Conservation (phyloP, 208 protist genomes). For the Zelonia costaricensis region DNA sequence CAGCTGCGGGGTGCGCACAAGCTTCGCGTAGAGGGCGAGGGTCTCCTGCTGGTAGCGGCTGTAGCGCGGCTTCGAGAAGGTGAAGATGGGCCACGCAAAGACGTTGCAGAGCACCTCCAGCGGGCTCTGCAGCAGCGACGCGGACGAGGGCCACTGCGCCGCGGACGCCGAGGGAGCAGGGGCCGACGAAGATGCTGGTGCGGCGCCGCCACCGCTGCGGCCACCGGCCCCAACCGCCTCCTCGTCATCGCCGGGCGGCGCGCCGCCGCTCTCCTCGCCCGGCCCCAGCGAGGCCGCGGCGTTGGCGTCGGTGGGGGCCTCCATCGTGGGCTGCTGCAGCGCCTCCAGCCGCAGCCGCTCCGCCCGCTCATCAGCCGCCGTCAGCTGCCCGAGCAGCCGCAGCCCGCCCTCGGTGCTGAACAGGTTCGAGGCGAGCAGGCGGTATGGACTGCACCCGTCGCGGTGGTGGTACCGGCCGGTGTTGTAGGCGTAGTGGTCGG, state of each 20-base stretch:
- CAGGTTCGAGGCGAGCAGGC: conserved; percentile 48
- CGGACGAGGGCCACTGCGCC: conserved; percentile 14
- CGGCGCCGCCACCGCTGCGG: conserved; percentile 1
- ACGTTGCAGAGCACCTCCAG: conserved; percentile 73
- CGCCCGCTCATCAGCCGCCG: conserved; percentile 9
- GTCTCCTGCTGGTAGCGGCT: conserved; percentile 47
- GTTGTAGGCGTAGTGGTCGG: conserved; percentile 36
- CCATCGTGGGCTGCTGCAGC: conserved; percentile 18
- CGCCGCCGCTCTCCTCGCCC: neutral
- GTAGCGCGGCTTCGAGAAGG: conserved; percentile 40
- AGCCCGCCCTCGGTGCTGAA: conserved; percentile 73
- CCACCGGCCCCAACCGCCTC: neutral
- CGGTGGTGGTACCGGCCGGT: conserved; percentile 9
- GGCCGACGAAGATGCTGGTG: too few species aligned
- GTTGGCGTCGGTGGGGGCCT: conserved; percentile 5
- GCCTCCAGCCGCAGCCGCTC: conserved; percentile 26
- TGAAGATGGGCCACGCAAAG: conserved; percentile 79
- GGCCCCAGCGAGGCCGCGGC: neutral
- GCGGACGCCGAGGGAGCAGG: conserved; percentile 6
- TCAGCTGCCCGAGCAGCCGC: conserved; percentile 49
- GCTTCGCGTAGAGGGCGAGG: conserved; percentile 58
- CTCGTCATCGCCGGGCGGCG: neutral
- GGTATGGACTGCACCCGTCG: conserved; percentile 17
- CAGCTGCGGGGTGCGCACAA: conserved; percentile 52
- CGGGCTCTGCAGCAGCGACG: conserved; percentile 25